A percentile compares a stretch with the other conserved stretches of the same genome.
Evolutionary conservation across 116 monocot species (phyloP).

Genomic region (Zostera marina): DNA sequence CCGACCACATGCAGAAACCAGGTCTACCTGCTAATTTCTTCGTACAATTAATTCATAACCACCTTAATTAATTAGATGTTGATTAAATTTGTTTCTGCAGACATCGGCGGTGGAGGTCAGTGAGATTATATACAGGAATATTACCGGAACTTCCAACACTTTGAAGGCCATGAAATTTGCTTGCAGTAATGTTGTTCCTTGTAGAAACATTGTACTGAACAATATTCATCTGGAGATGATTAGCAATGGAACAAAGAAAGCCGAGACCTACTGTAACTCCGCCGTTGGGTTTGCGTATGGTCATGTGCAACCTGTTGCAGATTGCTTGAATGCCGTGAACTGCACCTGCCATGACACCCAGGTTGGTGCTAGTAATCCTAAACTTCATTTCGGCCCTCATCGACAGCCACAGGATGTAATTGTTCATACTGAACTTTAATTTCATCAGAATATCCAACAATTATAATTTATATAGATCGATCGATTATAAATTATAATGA

Average conservation of each 20-base stretch:
- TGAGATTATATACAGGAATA: constrained; percentile 66
- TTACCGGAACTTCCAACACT: constrained; percentile 65
- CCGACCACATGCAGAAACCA: constrained; percentile 51
- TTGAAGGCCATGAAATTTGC: constrained; percentile 69
- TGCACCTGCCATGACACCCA: too few relatives aligned
- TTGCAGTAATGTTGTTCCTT: constrained; percentile 81
- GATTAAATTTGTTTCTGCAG: constrained; percentile 23
- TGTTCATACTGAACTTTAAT: too few relatives aligned
- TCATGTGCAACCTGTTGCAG: constrained; percentile 51
- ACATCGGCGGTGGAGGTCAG: constrained; percentile 88
- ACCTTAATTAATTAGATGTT: not conserved
- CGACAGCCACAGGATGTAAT: too few relatives aligned
- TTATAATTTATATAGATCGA: too few relatives aligned
- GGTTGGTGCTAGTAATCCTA: too few relatives aligned
- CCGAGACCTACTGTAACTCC: constrained; percentile 71
- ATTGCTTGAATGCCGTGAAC: constrained; percentile 26
- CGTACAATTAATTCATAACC: too few relatives aligned
- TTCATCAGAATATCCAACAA: too few relatives aligned
- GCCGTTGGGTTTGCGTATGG: constrained; percentile 78
- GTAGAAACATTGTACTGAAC: constrained; percentile 72
- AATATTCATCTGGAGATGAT: constrained; percentile 56
- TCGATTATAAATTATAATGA: too few relatives aligned
- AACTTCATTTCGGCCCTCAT: too few relatives aligned
- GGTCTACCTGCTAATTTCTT: constrained; percentile 25
- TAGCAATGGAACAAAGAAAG: constrained; percentile 29